Conservation (phyloP, 1,284 basidiomycete species). For the Cryptococcus sp. region DNA sequence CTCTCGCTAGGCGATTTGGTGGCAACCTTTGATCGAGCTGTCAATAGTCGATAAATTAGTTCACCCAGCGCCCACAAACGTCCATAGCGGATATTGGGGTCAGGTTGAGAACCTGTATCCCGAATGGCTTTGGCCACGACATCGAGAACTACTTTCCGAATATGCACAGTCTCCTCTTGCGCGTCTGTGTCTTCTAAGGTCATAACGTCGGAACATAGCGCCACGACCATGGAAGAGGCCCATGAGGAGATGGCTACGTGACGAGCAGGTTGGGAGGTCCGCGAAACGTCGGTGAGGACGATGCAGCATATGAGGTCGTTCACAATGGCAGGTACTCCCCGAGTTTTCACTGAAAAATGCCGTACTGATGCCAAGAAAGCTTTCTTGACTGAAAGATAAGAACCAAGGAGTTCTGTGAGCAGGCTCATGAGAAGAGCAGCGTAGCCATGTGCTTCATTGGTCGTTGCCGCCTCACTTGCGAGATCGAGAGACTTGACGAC, state of each 20-base stretch:
- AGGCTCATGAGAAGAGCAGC: conserved; percentile 87
- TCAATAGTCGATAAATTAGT: conserved; percentile 83
- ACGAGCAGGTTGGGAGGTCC: conserved; percentile 42
- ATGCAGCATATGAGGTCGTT: conserved; percentile 75
- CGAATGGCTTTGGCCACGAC: conserved; percentile 83
- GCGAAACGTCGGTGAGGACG: conserved; percentile 55
- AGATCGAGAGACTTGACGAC: conserved; percentile 7
- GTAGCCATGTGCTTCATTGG: conserved; percentile 55
- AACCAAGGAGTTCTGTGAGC: conserved; percentile 87
- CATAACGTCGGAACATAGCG: conserved; percentile 82
- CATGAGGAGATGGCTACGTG: conserved; percentile 65
- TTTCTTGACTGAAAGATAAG: conserved; percentile 87
- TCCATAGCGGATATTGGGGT: conserved; percentile 78
- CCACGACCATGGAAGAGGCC: conserved; percentile 89
- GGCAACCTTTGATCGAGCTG: conserved; percentile 63
- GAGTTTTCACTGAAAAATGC: conserved; percentile 54
- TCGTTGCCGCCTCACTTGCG: background rate
- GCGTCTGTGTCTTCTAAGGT: conserved; percentile 64
- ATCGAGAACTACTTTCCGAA: conserved; percentile 88
- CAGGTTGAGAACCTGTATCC: conserved; percentile 67
- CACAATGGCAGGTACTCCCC: conserved; percentile 59
- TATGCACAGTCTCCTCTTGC: conserved; percentile 72
- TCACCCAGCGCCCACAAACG: conserved; percentile 85
- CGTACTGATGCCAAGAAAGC: conserved; percentile 74
- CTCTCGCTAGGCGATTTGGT: conserved; percentile 66